Evolutionary conservation across 1,284 basidiomycete species (phyloP).

Genomic region (Paramarasmius palmivorus): DNA sequence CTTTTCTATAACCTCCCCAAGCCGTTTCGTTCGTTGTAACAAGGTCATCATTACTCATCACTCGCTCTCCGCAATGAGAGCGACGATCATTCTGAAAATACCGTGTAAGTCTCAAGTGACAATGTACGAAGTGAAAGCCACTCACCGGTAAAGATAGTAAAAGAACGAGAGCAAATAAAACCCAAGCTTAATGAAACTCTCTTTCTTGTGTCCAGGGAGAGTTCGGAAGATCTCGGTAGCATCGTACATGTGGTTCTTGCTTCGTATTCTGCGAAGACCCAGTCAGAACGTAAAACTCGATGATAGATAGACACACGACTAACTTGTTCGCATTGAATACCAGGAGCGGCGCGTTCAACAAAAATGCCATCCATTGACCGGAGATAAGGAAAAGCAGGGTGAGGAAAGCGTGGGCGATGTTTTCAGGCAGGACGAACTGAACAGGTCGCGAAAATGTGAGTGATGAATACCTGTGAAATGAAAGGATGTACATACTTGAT

Average conservation of each 20-base stretch:
- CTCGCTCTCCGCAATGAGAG: conserved; percentile 81
- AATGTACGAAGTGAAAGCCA: conserved; percentile 19
- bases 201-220: conserved; percentile 92
- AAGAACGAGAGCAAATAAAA: conserved; percentile 95
- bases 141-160: conserved; percentile 94
- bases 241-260: conserved; percentile 98
- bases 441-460: conserved; percentile 2
- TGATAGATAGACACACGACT: conserved; percentile 26
- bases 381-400: conserved; percentile 87
- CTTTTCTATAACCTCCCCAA: neutral
- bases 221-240: conserved; percentile 99
- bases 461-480: neutral
- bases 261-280: conserved; percentile 71
- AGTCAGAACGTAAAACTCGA: neutral
- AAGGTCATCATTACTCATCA: conserved; percentile 25
- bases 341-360: conserved; percentile 90
- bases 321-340: conserved; percentile 95
- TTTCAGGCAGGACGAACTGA: conserved; percentile 97
- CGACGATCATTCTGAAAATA: conserved; percentile 76
- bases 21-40: neutral
- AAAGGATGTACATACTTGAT: conserved; percentile 65
- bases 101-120: conserved; percentile 3
- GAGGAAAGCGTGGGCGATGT: conserved; percentile 92
- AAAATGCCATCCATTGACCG: conserved; percentile 94
- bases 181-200: conserved; percentile 94